These are phyloP conservation scores for Penicillium sp. DNA, from an alignment of 2,329 filamentous ascomycete genomes.

Conservation along the genomic window DNA sequence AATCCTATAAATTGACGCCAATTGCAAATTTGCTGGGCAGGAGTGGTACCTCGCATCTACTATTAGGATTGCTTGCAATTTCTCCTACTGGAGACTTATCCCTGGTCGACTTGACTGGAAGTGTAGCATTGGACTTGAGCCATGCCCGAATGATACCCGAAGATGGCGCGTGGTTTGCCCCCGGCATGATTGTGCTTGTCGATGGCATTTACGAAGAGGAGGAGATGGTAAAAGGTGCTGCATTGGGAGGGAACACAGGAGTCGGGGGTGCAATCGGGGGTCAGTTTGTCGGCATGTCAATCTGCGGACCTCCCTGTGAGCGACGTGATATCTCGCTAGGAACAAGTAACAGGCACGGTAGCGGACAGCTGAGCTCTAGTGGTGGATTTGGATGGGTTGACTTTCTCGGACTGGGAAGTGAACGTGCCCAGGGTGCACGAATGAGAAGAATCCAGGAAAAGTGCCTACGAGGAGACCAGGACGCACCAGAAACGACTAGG, in stretches of 20 bases:
- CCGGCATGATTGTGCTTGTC: slow-evolving; percentile 92
- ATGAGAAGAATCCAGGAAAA: slow-evolving; percentile 79
- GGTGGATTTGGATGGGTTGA: slow-evolving; percentile 96
- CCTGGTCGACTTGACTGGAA: slow-evolving; percentile 82
- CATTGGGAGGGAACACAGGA: slow-evolving; percentile 72
- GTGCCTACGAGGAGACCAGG: slow-evolving; percentile 50
- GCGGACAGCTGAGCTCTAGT: slow-evolving; percentile 50
- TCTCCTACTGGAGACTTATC: slow-evolving; percentile 79
- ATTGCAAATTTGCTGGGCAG: slow-evolving; percentile 74
- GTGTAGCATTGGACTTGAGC: slow-evolving; percentile 76
- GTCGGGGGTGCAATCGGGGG: slow-evolving; percentile 91
- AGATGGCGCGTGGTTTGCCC: slow-evolving; percentile 85
- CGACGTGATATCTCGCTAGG: slow-evolving; percentile 76
- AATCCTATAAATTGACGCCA: slow-evolving; percentile 82
- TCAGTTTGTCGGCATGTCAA: slow-evolving; percentile 82
- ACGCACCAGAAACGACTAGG: slow-evolving; percentile 33
- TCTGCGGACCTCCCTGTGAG: slow-evolving; percentile 89
- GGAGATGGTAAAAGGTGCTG: slow-evolving; percentile 63
- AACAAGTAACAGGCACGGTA: slow-evolving; percentile 51
- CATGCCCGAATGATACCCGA: slow-evolving; percentile 79
- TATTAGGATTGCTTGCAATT: slow-evolving; percentile 77
- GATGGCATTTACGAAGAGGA: slow-evolving; percentile 98
- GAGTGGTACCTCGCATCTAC: slow-evolving; percentile 77
- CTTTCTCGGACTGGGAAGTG: slow-evolving; percentile 86
- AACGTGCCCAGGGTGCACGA: slow-evolving; percentile 73